phyloP scores from a whole-genome alignment of 2,329 filamentous ascomycete genomes.

The Cladosporium sp. region DNA sequence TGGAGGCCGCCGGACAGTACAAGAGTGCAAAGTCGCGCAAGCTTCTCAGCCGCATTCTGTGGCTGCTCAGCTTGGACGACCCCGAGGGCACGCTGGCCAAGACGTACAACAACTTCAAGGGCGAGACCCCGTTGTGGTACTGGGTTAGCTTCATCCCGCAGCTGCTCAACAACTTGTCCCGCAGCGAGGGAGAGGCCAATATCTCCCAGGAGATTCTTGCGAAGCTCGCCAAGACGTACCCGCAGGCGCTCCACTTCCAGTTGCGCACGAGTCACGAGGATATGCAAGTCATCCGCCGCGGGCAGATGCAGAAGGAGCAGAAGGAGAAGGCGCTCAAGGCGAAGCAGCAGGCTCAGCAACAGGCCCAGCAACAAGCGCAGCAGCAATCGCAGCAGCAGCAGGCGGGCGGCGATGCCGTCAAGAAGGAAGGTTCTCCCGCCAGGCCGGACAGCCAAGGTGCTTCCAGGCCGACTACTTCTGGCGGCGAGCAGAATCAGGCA shows the following conservation, averaged over 20 bases:
- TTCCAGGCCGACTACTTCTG: conserved; percentile 27
- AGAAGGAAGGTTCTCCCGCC: conserved; percentile 30
- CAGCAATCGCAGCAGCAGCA: conserved; percentile 47
- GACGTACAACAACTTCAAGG: conserved; percentile 94
- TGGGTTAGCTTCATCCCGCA: conserved; percentile 99
- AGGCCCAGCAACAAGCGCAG: conserved; percentile 50
- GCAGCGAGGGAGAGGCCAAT: conserved; percentile 69
- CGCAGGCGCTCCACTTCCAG: conserved; percentile 91
- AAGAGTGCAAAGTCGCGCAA: conserved; percentile 97
- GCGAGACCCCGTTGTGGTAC: conserved; percentile 96
- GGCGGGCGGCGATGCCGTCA: conserved; percentile 39
- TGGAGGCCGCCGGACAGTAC: conserved; percentile 92
- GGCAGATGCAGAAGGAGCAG: conserved; percentile 52
- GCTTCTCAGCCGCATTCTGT: conserved; percentile 84
- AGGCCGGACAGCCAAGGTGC: conserved; percentile 27
- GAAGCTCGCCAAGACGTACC: conserved; percentile 92
- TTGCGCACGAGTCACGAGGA: conserved; percentile 90
- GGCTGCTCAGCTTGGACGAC: conserved; percentile 91
- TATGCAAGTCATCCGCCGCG: conserved; percentile 85
- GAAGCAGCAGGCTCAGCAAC: conserved; percentile 50
- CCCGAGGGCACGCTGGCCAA: conserved; percentile 72
- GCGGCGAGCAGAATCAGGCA: conserved; percentile 27
- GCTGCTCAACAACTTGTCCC: conserved; percentile 80
- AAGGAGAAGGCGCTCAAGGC: conserved; percentile 49
- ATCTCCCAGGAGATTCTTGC: conserved; percentile 80